These are phyloP conservation scores for Chlorella sp. DNA, from an alignment of 139 green algal genomes.

Conservation along the genomic window DNA sequence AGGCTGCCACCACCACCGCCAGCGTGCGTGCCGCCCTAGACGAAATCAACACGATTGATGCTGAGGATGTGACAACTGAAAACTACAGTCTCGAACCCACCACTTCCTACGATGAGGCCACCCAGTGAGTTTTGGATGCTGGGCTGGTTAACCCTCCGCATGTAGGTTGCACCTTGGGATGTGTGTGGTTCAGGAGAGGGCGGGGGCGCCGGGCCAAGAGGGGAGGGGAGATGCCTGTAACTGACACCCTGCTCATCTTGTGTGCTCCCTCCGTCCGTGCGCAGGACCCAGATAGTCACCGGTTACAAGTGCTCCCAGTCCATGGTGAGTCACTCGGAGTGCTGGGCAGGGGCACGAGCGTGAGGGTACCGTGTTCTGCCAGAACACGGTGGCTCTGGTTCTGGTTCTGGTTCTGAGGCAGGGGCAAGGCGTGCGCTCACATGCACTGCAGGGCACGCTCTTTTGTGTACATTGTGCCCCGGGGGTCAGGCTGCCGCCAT, in stretches of 20 bases:
- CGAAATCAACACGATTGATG: neutral
- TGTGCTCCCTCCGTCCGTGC: neutral
- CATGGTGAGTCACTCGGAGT: neutral
- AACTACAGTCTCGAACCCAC: conserved; percentile 1
- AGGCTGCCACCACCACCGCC: neutral
- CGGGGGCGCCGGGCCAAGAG: neutral
- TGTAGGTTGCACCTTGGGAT: no score
- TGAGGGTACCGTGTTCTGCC: no score
- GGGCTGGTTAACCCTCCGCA: neutral
- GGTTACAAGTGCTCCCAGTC: conserved; percentile 21
- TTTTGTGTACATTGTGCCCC: no score
- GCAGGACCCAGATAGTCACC: neutral
- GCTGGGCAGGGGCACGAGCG: no score
- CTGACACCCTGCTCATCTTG: neutral
- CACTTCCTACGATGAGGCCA: neutral
- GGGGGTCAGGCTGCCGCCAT: no score
- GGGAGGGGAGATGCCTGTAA: neutral
- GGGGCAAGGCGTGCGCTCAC: no score
- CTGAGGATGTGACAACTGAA: neutral
- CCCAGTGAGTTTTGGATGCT: neutral
- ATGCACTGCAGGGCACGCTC: no score
- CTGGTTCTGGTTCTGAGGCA: no score
- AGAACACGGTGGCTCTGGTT: no score
- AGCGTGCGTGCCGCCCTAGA: neutral
- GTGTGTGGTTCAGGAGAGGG: no score